These are phyloP conservation scores for Cymbopogon flexuosus DNA, from an alignment of 202 grass and related monocot genomes.

Conservation along the genomic window DNA sequence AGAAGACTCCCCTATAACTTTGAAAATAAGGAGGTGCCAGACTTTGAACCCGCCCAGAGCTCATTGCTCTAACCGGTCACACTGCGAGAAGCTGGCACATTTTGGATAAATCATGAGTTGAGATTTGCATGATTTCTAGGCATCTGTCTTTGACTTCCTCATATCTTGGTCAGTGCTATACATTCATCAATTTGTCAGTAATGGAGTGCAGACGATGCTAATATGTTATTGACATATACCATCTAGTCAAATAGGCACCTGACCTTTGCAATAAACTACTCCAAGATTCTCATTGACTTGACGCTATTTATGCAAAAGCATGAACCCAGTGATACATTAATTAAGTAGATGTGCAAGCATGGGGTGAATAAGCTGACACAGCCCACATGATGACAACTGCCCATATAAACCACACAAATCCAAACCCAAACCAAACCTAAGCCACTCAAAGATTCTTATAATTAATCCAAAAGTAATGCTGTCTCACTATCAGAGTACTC, in stretches of 20 bases:
- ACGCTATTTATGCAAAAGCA: slow-evolving; percentile 16
- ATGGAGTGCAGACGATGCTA: neutral
- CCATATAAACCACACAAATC: neutral
- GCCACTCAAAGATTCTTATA: neutral
- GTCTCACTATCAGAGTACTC: neutral
- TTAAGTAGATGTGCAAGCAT: slow-evolving; percentile 13
- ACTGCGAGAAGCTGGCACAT: too few species aligned
- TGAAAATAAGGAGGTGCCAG: too few species aligned
- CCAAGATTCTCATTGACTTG: slow-evolving; percentile 30
- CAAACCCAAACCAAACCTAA: neutral
- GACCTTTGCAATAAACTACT: neutral
- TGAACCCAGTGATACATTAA: slow-evolving; percentile 23
- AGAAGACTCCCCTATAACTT: too few species aligned
- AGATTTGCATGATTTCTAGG: neutral
- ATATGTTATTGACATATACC: neutral
- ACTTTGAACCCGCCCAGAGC: too few species aligned
- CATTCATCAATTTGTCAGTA: slow-evolving; percentile 4
- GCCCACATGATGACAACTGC: neutral
- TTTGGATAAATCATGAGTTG: neutral
- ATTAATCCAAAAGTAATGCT: neutral
- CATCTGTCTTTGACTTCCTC: neutral
- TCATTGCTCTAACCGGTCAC: too few species aligned
- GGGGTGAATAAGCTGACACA: slow-evolving; percentile 3
- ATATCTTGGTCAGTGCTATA: neutral
- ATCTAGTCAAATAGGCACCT: slow-evolving; percentile 19